phyloP scores from a whole-genome alignment of 805 yeast genomes.

The Sungouiozyma ichnusensis region DNA sequence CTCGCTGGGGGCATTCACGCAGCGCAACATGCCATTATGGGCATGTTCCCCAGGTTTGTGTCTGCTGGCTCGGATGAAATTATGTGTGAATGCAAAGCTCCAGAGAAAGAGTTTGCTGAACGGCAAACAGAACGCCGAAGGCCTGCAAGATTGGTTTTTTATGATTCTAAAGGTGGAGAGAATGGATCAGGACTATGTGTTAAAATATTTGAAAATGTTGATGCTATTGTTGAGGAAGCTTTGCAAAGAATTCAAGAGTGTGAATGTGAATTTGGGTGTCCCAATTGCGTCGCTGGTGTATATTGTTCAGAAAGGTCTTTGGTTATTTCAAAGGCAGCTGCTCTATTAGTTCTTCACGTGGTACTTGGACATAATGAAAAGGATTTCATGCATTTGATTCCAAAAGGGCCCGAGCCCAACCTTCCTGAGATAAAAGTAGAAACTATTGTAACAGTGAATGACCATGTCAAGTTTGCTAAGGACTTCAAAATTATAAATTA shows the following conservation, averaged over 20 bases:
- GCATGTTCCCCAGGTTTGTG: constrained; percentile 62
- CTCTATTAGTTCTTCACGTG: constrained; percentile 53
- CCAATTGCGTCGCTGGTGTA: constrained; percentile 75
- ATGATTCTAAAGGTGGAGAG: constrained; percentile 74
- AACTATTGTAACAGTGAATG: constrained; percentile 48
- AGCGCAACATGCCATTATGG: constrained; percentile 83
- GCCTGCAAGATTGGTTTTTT: constrained; percentile 79
- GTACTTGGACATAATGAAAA: constrained; percentile 44
- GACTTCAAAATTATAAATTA: constrained; percentile 41
- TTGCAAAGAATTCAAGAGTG: constrained; percentile 52
- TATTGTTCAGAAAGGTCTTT: constrained; percentile 71
- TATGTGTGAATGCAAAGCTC: constrained; percentile 92
- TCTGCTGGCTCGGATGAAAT: constrained; percentile 70
- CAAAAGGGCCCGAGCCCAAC: constrained; percentile 66
- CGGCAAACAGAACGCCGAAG: constrained; percentile 61
- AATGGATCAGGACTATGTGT: constrained; percentile 71
- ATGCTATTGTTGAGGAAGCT: constrained; percentile 52
- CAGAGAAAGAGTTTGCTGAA: constrained; percentile 86
- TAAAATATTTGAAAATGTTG: constrained; percentile 71
- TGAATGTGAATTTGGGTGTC: constrained; percentile 57
- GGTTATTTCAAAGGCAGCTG: constrained; percentile 83
- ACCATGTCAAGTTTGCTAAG: constrained; percentile 48
- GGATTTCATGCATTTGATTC: constrained; percentile 28
- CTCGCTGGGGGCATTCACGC: constrained; percentile 94
- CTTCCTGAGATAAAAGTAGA: constrained; percentile 63